These are phyloP conservation scores for Cytospora leucostoma DNA, from an alignment of 2,329 filamentous ascomycete species.

Conservation along the genomic window DNA sequence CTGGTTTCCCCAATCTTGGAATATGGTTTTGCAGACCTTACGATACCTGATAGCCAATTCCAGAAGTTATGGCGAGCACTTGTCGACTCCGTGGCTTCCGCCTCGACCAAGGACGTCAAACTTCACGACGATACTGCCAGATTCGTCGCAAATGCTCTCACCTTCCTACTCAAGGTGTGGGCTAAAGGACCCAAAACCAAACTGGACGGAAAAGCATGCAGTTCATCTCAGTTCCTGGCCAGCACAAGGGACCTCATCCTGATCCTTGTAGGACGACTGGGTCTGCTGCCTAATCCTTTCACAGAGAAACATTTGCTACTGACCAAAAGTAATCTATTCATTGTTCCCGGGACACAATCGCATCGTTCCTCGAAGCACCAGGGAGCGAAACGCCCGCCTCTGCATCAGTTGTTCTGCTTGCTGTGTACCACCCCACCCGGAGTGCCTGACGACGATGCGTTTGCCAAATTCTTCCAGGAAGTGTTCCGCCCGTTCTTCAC, in stretches of 20 bases:
- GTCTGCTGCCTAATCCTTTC: conserved; percentile 56
- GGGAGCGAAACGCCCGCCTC: conserved; percentile 56
- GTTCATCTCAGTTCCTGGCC: conserved; percentile 54
- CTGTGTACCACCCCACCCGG: conserved; percentile 55
- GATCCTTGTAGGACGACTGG: conserved; percentile 53
- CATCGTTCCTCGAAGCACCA: conserved; percentile 56
- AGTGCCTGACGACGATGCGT: conserved; percentile 48
- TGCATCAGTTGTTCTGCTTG: conserved; percentile 67
- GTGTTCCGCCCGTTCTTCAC: conserved; percentile 62
- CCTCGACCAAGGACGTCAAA: conserved; percentile 84
- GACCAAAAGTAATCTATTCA: conserved; percentile 56
- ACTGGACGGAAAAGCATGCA: conserved; percentile 50
- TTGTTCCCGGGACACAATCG: conserved; percentile 67
- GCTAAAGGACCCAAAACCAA: conserved; percentile 42
- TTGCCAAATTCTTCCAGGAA: conserved; percentile 49
- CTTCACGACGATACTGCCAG: conserved; percentile 80
- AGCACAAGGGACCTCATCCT: conserved; percentile 55
- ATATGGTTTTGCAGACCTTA: conserved; percentile 63
- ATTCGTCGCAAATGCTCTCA: conserved; percentile 73
- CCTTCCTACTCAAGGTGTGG: conserved; percentile 72
- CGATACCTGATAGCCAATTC: conserved; percentile 56
- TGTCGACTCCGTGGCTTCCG: conserved; percentile 63
- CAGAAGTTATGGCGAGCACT: conserved; percentile 62
- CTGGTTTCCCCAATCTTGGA: conserved; percentile 62
- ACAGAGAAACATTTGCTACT: conserved; percentile 61